Base-by-base conservation (phyloP, 2,329 filamentous ascomycete genomes). In the Claviceps cyperi region DNA sequence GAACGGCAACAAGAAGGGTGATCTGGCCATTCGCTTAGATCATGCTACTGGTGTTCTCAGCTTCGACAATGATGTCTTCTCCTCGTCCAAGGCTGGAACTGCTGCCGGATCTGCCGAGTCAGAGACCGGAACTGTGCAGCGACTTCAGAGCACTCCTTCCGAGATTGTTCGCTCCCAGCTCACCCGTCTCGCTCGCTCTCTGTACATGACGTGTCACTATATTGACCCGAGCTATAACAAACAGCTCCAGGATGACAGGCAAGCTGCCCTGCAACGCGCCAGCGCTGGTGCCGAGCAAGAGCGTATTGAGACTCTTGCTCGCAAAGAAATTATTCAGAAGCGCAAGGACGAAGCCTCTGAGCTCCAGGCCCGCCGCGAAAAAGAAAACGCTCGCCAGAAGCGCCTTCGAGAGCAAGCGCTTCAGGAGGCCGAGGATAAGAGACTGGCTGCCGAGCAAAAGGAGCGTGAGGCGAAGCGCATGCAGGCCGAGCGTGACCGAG, bases 1-100 rank as follows among this genome's bases (percentile, higher is more conserved):
- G 92, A 98, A 98, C 69, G 92, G 92, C 56, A 97, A 94, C 79
- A 98, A 98, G 81, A 98, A 98, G 80, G 92, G 92, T 51, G 92
- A 98, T 61, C 78, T 98, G 44, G 86, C 92, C 49, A 94, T 98
- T 60, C 89, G 92, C 54, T 88, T 97, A 69, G 87, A 97, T 64
- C 92, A 98, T 65, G 89, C 89, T 54, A 91, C 90, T 49, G 89
- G 92, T 53, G 86, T 96, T 47, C 80, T 98, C 53, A 96, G 89
- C 66, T 98, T 98, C 60, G 92, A 98, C 67, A 94, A 88, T 50
- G 92, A 98, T 66, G 89, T 98, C 57, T 97, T 98, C 76, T 95
- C 92, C 37, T 96, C 92, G 15, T 83, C 90, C 62, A 97, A 95
- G 75, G 87, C 91, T 57, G 78, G 88, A 53, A 89, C 88, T 57